Evolutionary conservation across 2,329 filamentous ascomycete species (phyloP).

Genomic region (Lasiodiplodia citricola): DNA sequence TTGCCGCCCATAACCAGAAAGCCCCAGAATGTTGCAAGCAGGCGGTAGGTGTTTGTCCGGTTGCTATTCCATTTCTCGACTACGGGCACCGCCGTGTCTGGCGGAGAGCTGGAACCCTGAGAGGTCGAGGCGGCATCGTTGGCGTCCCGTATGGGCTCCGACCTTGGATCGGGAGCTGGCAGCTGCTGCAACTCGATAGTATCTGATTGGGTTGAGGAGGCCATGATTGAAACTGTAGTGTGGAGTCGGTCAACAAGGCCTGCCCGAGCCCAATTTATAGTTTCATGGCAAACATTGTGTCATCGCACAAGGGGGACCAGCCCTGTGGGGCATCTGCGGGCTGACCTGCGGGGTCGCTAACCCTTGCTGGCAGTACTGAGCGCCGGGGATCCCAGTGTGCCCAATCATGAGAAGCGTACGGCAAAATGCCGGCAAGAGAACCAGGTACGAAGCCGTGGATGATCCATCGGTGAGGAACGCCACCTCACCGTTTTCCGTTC

Average conservation of each 20-base stretch:
- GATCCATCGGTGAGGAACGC: background rate
- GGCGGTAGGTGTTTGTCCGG: slow-evolving; percentile 62
- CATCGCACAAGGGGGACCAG: background rate
- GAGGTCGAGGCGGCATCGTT: background rate
- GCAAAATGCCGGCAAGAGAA: background rate
- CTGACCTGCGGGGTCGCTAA: background rate
- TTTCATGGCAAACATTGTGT: background rate
- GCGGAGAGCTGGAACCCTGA: background rate
- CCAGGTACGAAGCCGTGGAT: background rate
- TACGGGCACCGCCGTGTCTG: background rate
- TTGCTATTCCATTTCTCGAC: slow-evolving; percentile 68
- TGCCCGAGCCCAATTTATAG: background rate
- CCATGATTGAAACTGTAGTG: background rate
- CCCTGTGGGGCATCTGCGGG: background rate
- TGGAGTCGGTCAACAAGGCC: background rate
- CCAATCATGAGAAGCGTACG: background rate
- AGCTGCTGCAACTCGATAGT: slow-evolving; percentile 11
- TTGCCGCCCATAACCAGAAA: slow-evolving; percentile 72
- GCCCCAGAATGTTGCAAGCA: slow-evolving; percentile 63
- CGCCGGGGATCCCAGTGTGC: background rate
- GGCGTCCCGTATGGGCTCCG: background rate
- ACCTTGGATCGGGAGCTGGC: background rate
- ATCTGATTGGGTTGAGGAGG: background rate
- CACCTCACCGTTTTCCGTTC: slow-evolving; percentile 1
- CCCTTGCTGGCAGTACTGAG: background rate